Base-by-base conservation (phyloP, 805 yeast genomes). In the Kuraishia molischiana region DNA sequence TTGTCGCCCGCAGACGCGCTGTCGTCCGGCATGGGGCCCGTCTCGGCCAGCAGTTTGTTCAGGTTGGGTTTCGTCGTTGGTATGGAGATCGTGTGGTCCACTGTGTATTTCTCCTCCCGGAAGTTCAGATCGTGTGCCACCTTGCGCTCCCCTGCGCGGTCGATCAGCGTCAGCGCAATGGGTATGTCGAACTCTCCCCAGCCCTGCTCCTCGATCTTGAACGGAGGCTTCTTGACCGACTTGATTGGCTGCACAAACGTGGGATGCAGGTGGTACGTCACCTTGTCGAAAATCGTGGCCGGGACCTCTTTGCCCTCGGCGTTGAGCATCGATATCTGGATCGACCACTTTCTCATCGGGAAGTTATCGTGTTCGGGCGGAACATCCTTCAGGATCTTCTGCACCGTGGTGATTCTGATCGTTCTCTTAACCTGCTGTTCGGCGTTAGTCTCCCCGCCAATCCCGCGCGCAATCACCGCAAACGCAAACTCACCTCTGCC, bases 121-220 rank as follows among this genome's bases (percentile, higher is more conserved):
- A 90, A 92, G 59, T 87, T 87, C 56, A 90, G 74, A 60, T 90
- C 98, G 56, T 92, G 97, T 50, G 74, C 76, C 40, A 92, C 59
- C 54, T 84, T 84, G 44, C 82, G 72, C 58, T 89, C 97, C 35
- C 97, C 97, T 38, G 80, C 83, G 53, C 82, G 84, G 42, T 94
- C 97, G 15, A 80, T 69, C 33, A 84, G 64, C 43, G 82, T 82
- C 32, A 89, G 66, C 24, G 83, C 70, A 43, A 92, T 79, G 29
- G 84, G 84, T 55, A 92, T 72, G 53, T 89, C 96, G 52, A 90
- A 90, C 48, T 90, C 97, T 57, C 97, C 98, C 97, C 98, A 90
- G 37, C 98, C 98, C 63, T 85, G 80, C 58, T 90, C 98, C 52
- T 77, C 84, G 40, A 90, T 81, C 53, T 63, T 73, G 62, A 89